Base-by-base conservation (phyloP, 148 eudicot species). In the Talinum fruticosum region DNA sequence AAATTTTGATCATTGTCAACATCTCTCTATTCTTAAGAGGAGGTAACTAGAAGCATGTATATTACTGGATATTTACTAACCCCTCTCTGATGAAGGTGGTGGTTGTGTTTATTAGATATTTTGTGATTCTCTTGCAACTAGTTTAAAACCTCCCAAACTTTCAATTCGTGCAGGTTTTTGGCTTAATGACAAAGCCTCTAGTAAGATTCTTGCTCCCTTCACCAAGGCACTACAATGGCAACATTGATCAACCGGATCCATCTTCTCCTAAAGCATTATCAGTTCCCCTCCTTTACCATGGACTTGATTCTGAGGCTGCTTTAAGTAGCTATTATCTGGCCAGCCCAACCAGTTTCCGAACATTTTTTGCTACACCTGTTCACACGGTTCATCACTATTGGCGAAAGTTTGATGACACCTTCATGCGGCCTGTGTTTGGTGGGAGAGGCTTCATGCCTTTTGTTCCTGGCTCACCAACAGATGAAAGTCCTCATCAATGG, bases 361-460 rank as follows among this genome's bases (percentile, higher is more conserved):
- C 88, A 90, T 89, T 91, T 69, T 76, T 91, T 33, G 59, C 87
- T 24, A 83, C 80, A 28, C 91, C 98, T 38, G 66, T 90, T 37
- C 90, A 77, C 72, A 85, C 93, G 1, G 89, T 91, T 66, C 98
- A 93, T 73, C 81, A 91, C 62, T 91, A 89, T 47, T 93, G 98
- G 98, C 82, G 96, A 54, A 91, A 86, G 77, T 91, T 93, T 26
- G 98, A 93, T 37, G 68, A 93, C 47, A 79, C 90, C n/a, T 88
- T 89, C 83, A 93, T 91, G 98, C 83, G 98, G 57, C 98, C 98
- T 0, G 90, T 91, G 33, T 93, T 93, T 72, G 98, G 98, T 12
- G 98, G 98, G 19, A 88, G 98, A 73, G 98, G 98, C 34, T 93
- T 93, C 71, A 93, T 87, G 5, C 97, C 93, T 15, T 88, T 81